Evolutionary conservation across 2,329 filamentous ascomycete species (phyloP), one percentile per base, ranked within the genome.

Genomic region (Beauveria sp.): DNA sequence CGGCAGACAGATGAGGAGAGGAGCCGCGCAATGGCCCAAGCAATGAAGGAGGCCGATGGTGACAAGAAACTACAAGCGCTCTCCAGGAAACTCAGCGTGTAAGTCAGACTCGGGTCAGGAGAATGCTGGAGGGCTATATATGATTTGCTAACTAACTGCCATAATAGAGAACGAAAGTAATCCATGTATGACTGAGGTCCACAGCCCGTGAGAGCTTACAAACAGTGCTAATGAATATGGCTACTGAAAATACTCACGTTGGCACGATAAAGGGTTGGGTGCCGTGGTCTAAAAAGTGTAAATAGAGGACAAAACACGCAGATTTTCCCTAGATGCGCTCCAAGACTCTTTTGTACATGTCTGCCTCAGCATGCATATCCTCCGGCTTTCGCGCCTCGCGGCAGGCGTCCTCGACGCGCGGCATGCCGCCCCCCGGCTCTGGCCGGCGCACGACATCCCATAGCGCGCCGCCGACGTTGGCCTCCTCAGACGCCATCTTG

Each of bases 31-130:
- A 78, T 99, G 65, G 89, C 95, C 77, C 87, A 92, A 72, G 95
- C 95, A 3, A 87, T 86, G 48, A 84, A 88, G 64, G 93, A 97
- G 67, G 95, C 93, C 20, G 93, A 96, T 67, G 96, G 97, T 71
- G 95, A 98, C 71, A 86, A 87, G 72, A 90, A 90, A 69, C 76
- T 99, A 70, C 90, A 93, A 69, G 88, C 88, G 64, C 86, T 99
- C 63, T 95, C 92, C 24, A 84, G 95, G 75, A 87, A 93, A 74
- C 89, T 99, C 70, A 97, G 92, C 88, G 96, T 96, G 95, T 98
- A 79, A 90, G 90, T 81, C 45, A 26, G 4, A 1, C 10, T 9
- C 10, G 10, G 5, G 3, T 7, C 22, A 18, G 8, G 28, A 10
- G 12, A 16, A 5, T 38, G n/a, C 14, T n/a, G 6, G 22, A 55